Percentiles rank a stretch among this genome's conserved stretches.
phyloP scores from a whole-genome alignment of 1,284 basidiomycete genomes.

The Microbotryum saponariae region DNA sequence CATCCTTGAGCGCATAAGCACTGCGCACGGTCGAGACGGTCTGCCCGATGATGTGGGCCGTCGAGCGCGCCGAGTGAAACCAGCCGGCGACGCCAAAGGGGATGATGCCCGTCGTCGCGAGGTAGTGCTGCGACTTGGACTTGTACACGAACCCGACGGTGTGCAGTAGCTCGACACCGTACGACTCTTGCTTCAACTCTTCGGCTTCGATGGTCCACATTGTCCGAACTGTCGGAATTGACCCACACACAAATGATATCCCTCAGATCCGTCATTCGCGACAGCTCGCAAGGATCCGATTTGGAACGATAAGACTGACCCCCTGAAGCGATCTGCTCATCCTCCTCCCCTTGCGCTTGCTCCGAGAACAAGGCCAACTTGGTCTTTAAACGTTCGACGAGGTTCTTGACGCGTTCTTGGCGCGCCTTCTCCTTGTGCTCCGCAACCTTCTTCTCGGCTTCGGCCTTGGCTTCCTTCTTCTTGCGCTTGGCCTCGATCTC shows the following conservation, averaged over 20 bases:
- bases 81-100: conserved; percentile 74
- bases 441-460: conserved; percentile 47
- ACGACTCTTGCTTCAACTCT: conserved; percentile 81
- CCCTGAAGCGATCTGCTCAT: conserved; percentile 30
- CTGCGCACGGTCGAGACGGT: conserved; percentile 71
- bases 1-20: conserved; percentile 84
- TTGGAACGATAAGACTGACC: conserved; percentile 6
- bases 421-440: conserved; percentile 76
- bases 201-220: conserved; percentile 41
- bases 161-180: conserved; percentile 84
- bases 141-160: conserved; percentile 85
- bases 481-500: conserved; percentile 59
- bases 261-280: background rate
- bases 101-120: conserved; percentile 68
- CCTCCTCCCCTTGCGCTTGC: conserved; percentile 53
- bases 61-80: conserved; percentile 88
- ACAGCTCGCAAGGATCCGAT: background rate
- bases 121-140: conserved; percentile 61
- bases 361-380: conserved; percentile 91
- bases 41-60: conserved; percentile 61
- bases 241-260: background rate
- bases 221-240: conserved; percentile 26
- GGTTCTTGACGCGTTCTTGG: conserved; percentile 68
- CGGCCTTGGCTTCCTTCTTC: conserved; percentile 50
- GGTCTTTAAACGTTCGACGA: conserved; percentile 62